Conservation (phyloP, 2,329 filamentous ascomycete genomes). For the Hypoxylon sp. region DNA sequence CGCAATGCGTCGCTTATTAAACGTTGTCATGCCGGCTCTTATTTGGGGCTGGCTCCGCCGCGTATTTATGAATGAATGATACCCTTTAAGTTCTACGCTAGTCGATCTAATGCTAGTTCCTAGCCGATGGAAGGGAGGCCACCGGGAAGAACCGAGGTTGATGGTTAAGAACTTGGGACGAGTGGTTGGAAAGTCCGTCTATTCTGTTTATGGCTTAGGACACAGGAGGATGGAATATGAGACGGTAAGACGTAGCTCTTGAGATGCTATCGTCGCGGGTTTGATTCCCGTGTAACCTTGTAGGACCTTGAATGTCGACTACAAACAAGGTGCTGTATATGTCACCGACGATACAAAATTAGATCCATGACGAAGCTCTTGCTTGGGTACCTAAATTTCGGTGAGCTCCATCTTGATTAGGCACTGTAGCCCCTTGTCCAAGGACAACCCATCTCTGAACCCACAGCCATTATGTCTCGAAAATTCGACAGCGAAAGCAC, state of each 20-base stretch:
- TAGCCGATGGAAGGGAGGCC: background rate
- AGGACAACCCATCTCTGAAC: background rate
- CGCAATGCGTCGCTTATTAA: conserved; percentile 3
- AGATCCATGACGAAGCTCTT: background rate
- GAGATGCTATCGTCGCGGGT: background rate
- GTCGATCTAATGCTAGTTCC: background rate
- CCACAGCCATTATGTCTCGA: too few relatives aligned
- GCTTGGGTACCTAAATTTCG: background rate
- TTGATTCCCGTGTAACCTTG: background rate
- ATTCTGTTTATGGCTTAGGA: conserved; percentile 12
- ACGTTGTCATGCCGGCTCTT: conserved; percentile 10
- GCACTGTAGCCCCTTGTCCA: background rate
- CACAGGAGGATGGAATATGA: conserved; percentile 2
- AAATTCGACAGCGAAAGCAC: background rate
- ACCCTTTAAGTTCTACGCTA: conserved; percentile 3
- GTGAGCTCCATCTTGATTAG: background rate
- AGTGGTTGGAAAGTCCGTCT: conserved; percentile 7
- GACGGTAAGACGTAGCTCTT: background rate
- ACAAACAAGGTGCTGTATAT: conserved; percentile 10
- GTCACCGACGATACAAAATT: background rate
- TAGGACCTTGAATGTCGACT: conserved; percentile 1
- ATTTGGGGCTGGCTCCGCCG: conserved; percentile 12
- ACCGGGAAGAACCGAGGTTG: background rate
- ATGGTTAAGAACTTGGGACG: background rate
- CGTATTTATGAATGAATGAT: conserved; percentile 19